phyloP scores from a whole-genome alignment of 2,329 filamentous ascomycete species.

The Mycosphaerella sp. region DNA sequence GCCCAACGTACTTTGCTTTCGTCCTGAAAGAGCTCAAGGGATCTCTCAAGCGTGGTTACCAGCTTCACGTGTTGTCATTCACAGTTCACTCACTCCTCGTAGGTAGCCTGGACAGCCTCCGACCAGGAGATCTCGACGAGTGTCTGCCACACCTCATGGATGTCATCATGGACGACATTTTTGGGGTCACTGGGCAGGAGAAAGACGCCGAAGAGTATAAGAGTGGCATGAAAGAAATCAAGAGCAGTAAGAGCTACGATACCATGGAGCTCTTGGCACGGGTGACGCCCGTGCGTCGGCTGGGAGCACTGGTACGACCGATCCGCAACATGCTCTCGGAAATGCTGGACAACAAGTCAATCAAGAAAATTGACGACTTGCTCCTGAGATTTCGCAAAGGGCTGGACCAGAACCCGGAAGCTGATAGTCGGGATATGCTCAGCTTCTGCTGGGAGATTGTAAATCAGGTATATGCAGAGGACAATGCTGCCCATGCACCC shows the following conservation, averaged over 20 bases:
- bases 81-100: conserved; percentile 90
- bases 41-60: conserved; percentile 78
- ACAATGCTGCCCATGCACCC: conserved; percentile 36
- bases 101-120: conserved; percentile 54
- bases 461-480: conserved; percentile 63
- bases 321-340: conserved; percentile 73
- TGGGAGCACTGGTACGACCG: conserved; percentile 71
- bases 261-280: conserved; percentile 90
- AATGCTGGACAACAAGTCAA: conserved; percentile 73
- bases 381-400: conserved; percentile 77
- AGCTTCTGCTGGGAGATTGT: conserved; percentile 94
- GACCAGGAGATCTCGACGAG: conserved; percentile 82
- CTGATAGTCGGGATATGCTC: conserved; percentile 74
- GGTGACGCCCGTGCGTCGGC: conserved; percentile 66
- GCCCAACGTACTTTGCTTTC: conserved; percentile 79
- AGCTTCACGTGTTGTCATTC: conserved; percentile 90
- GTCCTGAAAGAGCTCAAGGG: conserved; percentile 85
- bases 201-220: conserved; percentile 96
- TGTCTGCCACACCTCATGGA: conserved; percentile 71
- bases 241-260: conserved; percentile 96
- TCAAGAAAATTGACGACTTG: conserved; percentile 85
- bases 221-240: conserved; percentile 94
- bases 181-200: conserved; percentile 84
- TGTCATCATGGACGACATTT: conserved; percentile 96
- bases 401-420: conserved; percentile 71